Conservation (phyloP, 768 basidiomycete species). For the Leucosporidium yakuticum region DNA sequence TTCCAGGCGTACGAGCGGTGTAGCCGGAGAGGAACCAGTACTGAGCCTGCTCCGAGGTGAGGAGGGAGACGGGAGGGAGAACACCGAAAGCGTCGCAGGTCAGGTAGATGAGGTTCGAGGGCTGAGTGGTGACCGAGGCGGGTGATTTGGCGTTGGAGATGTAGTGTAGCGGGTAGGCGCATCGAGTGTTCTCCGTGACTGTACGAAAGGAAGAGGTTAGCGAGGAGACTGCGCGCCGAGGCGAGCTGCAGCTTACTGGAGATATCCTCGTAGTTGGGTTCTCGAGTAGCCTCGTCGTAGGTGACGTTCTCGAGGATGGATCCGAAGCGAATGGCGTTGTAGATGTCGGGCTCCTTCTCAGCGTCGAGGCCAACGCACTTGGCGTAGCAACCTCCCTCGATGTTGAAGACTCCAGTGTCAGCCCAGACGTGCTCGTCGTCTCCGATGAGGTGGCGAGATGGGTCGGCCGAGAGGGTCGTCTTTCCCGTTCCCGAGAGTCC, state of each 20-base stretch:
- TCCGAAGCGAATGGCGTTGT: conserved; percentile 86
- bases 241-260: conserved; percentile 46
- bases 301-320: conserved; percentile 99
- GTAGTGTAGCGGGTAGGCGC: conserved; percentile 96
- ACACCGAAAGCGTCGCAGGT: conserved; percentile 93
- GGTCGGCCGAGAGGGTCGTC: conserved; percentile 96
- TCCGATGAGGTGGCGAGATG: conserved; percentile 85
- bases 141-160: conserved; percentile 94
- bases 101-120: conserved; percentile 76
- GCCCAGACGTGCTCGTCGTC: conserved; percentile 99
- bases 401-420: conserved; percentile 98
- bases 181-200: conserved; percentile 97
- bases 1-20: conserved; percentile 53
- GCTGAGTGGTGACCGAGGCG: conserved; percentile 76
- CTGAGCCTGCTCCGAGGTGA: conserved; percentile 88
- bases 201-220: too few relatives aligned
- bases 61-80: conserved; percentile 86
- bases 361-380: conserved; percentile 93
- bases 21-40: conserved; percentile 82
- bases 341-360: conserved; percentile 98
- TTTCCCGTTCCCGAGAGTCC: conserved; percentile 97
- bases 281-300: conserved; percentile 73
- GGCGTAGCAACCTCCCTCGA: conserved; percentile 98
- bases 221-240: too few relatives aligned
- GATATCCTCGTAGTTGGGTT: conserved; percentile 91